phyloP scores from a whole-genome alignment of 345 rosid species.

The Moricandia moricandioides region DNA sequence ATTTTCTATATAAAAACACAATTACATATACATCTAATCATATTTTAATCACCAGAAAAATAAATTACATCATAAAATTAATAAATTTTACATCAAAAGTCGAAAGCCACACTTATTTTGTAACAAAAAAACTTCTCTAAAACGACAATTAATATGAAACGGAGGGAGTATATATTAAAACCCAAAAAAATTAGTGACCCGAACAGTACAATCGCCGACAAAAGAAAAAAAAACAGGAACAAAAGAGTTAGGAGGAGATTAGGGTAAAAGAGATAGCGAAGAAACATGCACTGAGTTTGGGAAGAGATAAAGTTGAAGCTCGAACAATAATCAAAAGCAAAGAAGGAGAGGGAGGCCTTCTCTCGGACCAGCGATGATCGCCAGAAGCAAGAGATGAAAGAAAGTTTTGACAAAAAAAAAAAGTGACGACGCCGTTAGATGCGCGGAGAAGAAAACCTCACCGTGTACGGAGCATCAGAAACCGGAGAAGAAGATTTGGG shows the following conservation, averaged over 20 bases:
- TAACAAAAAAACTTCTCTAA: too few species aligned
- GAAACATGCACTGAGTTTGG: neutral
- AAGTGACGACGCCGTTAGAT: neutral
- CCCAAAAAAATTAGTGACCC: too few species aligned
- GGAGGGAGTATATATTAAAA: too few species aligned
- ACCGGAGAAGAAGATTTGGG: neutral
- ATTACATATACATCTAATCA: too few species aligned
- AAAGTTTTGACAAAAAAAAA: neutral
- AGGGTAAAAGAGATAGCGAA: neutral
- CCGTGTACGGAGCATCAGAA: neutral
- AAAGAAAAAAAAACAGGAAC: neutral
- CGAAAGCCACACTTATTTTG: too few species aligned
- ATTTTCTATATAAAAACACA: too few species aligned
- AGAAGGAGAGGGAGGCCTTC: neutral
- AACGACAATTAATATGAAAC: too few species aligned
- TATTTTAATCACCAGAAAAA: too few species aligned
- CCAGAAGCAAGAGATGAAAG: neutral
- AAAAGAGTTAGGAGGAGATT: neutral
- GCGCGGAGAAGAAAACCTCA: neutral
- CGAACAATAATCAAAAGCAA: neutral
- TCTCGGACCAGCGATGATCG: neutral
- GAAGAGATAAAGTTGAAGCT: neutral
- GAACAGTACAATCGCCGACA: too few species aligned
- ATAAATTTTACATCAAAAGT: too few species aligned
- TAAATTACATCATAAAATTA: too few species aligned